Evolutionary conservation across 2,329 filamentous ascomycete species (phyloP), one percentile per base, ranked within the genome.

Genomic region (Exophiala aquamarina): DNA sequence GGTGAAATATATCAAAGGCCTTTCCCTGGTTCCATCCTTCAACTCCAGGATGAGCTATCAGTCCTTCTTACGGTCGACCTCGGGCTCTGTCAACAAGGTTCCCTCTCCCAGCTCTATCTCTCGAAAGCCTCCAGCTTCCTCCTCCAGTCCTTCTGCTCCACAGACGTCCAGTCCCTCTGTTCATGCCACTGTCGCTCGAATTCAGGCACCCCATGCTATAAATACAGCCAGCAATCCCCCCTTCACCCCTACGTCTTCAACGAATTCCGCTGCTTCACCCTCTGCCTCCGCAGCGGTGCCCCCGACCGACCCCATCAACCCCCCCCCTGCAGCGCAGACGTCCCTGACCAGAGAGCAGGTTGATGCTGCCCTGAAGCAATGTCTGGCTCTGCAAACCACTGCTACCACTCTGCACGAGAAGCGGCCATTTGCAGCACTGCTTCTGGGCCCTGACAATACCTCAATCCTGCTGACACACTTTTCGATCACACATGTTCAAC

Each of bases 401-500:
- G 74, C 69, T 2, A 67, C 71, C 8, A 65, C 65, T 4, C 15
- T 57, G 13, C 70, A 75, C 53, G 64, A 64, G 41, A 78, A 77
- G 59, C 64, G 73, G 4, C 75, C 75, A 3, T 78, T 78, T 54
- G 71, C 69, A 7, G 74, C 71, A 1, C 65, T 72, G 21, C 66
- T 79, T 9, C 57, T 77, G 1, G 74, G 63, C 0, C 74, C 76
- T 1, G 73, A 78, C 62, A 75, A 78, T 54, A 62, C 66, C 54
- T 75, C 72, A 0, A 63, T 75, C 15, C 61, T 78, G 2, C 63
- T 76, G 40, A 68, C 67, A 23, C 76, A 77, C 51, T 71, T 73
- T 56, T 75, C 73, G 18, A 65, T 78, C 21, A 74, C 74, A 31
- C 74, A 78, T 55, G 72, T 78, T 39, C 73, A 77, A 50, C 76